These are phyloP conservation scores for Cryptosporidium felis DNA, from an alignment of 169 alveolate species.

Conservation along the genomic window DNA sequence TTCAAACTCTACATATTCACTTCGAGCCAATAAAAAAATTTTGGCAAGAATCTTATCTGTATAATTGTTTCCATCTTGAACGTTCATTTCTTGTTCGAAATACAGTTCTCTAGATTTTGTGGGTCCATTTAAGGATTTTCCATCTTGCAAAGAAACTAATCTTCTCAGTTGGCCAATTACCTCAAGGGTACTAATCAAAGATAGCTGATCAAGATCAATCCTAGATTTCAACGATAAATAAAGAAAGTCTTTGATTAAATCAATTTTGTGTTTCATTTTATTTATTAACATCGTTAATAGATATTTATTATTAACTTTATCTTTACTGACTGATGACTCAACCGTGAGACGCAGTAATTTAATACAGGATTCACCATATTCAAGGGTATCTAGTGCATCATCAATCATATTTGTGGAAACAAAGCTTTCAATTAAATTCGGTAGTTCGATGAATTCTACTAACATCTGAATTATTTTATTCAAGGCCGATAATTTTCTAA, in stretches of 20 bases:
- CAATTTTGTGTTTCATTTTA: background rate
- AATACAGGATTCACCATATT: constrained; percentile 44
- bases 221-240: constrained; percentile 3
- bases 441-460: constrained; percentile 34
- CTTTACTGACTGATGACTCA: background rate
- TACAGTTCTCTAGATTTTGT: background rate
- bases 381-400: constrained; percentile 57
- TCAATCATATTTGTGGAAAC: constrained; percentile 44
- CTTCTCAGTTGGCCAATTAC: constrained; percentile 52
- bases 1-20: constrained; percentile 15
- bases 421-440: constrained; percentile 11
- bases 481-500: background rate
- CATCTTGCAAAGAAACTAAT: background rate
- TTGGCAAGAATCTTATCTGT: constrained; percentile 18
- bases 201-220: constrained; percentile 5
- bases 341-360: constrained; percentile 13
- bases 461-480: background rate
- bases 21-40: constrained; percentile 13
- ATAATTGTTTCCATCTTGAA: background rate
- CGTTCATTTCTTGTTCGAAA: background rate
- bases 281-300: background rate
- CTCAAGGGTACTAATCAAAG: constrained; percentile 21
- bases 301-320: background rate
- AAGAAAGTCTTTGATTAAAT: background rate
- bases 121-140: background rate